Percentiles rank a stretch among this genome's conserved stretches.
phyloP scores from a whole-genome alignment of 345 rosid species.

The Abelmoschus esculentus region DNA sequence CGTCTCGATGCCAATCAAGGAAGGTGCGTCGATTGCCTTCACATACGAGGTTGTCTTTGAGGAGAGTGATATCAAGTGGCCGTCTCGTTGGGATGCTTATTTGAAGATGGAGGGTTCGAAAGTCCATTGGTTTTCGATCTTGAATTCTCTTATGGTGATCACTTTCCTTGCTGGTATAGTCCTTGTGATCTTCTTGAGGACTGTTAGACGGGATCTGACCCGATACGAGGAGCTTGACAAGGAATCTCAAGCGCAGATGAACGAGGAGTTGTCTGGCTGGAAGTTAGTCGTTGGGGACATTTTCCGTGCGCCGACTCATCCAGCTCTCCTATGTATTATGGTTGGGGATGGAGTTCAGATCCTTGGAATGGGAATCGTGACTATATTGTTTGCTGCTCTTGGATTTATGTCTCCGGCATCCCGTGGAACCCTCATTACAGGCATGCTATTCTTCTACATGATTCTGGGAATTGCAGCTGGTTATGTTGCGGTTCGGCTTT shows the following conservation, averaged over 20 bases:
- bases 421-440: slow-evolving; percentile 48
- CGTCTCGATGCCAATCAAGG: background rate
- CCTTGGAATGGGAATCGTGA: slow-evolving; percentile 54
- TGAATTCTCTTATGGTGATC: background rate
- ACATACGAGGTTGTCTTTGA: background rate
- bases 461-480: slow-evolving; percentile 54
- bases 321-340: slow-evolving; percentile 46
- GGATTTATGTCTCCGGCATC: slow-evolving; percentile 65
- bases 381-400: slow-evolving; percentile 52
- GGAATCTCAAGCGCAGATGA: background rate
- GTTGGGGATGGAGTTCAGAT: slow-evolving; percentile 61
- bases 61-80: background rate
- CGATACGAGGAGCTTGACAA: background rate
- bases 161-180: background rate
- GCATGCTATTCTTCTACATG: slow-evolving; percentile 56
- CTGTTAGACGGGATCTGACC: background rate
- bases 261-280: slow-evolving; percentile 42
- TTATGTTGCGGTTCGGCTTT: slow-evolving; percentile 50
- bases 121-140: background rate
- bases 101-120: background rate
- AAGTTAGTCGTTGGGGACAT: slow-evolving; percentile 57
- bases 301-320: slow-evolving; percentile 42
- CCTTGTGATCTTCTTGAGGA: background rate
- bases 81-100: background rate
- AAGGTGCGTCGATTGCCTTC: background rate